Evolutionary conservation across 2,329 filamentous ascomycete species (phyloP).

Genomic region (Aspergillus pseudoterreus): DNA sequence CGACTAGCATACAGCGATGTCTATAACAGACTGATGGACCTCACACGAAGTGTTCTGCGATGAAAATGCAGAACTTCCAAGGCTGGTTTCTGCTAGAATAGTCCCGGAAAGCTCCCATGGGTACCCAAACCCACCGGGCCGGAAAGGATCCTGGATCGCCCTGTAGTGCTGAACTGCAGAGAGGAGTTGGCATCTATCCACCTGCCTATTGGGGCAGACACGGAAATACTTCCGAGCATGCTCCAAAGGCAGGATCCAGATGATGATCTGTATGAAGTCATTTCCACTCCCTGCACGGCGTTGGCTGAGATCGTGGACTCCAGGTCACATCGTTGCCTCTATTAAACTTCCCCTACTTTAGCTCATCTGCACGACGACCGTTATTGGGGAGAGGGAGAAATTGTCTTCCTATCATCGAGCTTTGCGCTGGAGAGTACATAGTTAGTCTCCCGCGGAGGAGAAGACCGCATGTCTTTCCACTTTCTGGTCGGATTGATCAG

Average conservation of each 20-base stretch:
- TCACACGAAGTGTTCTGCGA: too few relatives aligned
- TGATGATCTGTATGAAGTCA: too few relatives aligned
- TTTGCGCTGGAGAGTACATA: not conserved
- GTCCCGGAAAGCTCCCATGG: not conserved
- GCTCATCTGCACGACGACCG: not conserved
- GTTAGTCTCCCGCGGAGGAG: not conserved
- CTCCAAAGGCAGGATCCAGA: too few relatives aligned
- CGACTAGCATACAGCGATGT: too few relatives aligned
- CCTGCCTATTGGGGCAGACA: not conserved
- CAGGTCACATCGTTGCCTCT: not conserved
- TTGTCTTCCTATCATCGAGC: not conserved
- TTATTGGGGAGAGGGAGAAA: not conserved
- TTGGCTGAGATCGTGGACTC: too few relatives aligned
- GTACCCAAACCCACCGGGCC: not conserved
- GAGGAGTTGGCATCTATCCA: not conserved
- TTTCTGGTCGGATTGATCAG: not conserved
- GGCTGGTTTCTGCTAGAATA: not conserved
- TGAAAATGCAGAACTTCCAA: not conserved
- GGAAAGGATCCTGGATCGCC: not conserved
- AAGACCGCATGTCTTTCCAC: not conserved
- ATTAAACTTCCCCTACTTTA: not conserved
- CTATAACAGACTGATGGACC: too few relatives aligned
- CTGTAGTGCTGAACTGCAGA: not conserved
- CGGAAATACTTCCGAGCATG: not conserved
- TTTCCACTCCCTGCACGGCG: too few relatives aligned